phyloP scores from a whole-genome alignment of 306 rosid genomes.

The Hippophae rhamnoides region DNA sequence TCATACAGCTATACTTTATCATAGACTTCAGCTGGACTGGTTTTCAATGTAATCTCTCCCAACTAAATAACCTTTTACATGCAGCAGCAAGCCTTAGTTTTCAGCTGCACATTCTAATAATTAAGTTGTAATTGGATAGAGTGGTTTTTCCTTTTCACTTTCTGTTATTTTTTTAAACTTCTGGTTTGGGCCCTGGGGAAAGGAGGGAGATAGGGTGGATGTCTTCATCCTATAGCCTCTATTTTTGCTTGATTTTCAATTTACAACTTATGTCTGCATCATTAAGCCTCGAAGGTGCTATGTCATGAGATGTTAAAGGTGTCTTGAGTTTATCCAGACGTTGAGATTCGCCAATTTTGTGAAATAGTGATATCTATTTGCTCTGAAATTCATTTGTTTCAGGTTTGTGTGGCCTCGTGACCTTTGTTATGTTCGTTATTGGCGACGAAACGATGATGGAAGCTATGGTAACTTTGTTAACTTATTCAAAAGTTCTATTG shows the following conservation, averaged over 20 bases:
- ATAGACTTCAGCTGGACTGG: conserved; percentile 96
- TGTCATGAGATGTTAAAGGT: neutral
- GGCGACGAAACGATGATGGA: conserved; percentile 99
- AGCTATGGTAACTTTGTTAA: conserved; percentile 59
- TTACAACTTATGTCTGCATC: neutral
- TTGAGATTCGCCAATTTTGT: neutral
- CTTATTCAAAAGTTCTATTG: conserved; percentile 1
- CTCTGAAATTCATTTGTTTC: conserved; percentile 19
- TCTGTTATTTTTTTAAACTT: neutral
- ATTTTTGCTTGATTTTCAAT: no score
- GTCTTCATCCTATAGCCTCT: no score
- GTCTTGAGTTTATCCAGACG: neutral
- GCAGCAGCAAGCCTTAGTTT: neutral
- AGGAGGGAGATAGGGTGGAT: no score
- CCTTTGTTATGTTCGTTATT: conserved; percentile 94
- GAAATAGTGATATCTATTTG: neutral
- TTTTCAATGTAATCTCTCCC: conserved; percentile 60
- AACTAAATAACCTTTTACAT: conserved; percentile 4
- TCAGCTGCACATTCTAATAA: neutral
- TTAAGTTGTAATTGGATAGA: neutral
- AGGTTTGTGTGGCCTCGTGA: conserved; percentile 99
- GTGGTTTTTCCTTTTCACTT: neutral
- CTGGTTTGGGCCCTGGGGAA: no score
- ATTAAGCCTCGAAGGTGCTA: neutral
- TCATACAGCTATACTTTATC: conserved; percentile 94